Evolutionary conservation across 2,329 filamentous ascomycete genomes (phyloP).

Genomic region (Orbilia ellipsospora): DNA sequence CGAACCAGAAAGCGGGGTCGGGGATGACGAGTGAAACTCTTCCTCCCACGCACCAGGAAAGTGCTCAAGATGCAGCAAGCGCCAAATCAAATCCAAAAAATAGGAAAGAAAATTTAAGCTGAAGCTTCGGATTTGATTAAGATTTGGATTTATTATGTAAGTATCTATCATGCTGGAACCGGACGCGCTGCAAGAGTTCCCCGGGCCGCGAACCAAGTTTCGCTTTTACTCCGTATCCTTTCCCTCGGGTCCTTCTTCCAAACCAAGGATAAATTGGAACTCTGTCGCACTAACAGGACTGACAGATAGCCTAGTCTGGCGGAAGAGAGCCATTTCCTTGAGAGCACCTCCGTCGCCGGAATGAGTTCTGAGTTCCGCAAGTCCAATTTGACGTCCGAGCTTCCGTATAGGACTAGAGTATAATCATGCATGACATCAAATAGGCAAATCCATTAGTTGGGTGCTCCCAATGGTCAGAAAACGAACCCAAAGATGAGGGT

Average conservation of each 20-base stretch:
- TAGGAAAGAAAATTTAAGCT: neutral
- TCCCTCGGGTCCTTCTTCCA: conserved; percentile 54
- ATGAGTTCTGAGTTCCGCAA: conserved; percentile 53
- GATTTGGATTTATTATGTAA: conserved; percentile 21
- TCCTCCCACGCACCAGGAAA: conserved; percentile 25
- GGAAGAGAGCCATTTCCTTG: conserved; percentile 50
- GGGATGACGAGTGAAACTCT: conserved; percentile 43
- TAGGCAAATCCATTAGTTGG: conserved; percentile 32
- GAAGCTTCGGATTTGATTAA: conserved; percentile 30
- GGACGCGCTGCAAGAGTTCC: conserved; percentile 23
- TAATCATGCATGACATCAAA: conserved; percentile 52
- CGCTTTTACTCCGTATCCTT: conserved; percentile 44
- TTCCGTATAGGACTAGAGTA: conserved; percentile 52
- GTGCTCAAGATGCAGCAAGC: conserved; percentile 12
- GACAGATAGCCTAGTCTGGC: conserved; percentile 53
- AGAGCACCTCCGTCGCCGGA: conserved; percentile 47
- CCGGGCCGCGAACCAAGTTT: conserved; percentile 33
- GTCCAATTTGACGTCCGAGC: conserved; percentile 52
- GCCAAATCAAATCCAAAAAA: neutral
- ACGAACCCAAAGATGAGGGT: conserved; percentile 23
- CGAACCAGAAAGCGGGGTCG: conserved; percentile 50
- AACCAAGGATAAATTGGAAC: conserved; percentile 54
- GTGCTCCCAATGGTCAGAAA: conserved; percentile 10
- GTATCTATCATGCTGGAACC: conserved; percentile 11
- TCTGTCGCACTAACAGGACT: conserved; percentile 53